Conservation (phyloP, 805 yeast species). For the Saccharomycopsis fermentans region DNA sequence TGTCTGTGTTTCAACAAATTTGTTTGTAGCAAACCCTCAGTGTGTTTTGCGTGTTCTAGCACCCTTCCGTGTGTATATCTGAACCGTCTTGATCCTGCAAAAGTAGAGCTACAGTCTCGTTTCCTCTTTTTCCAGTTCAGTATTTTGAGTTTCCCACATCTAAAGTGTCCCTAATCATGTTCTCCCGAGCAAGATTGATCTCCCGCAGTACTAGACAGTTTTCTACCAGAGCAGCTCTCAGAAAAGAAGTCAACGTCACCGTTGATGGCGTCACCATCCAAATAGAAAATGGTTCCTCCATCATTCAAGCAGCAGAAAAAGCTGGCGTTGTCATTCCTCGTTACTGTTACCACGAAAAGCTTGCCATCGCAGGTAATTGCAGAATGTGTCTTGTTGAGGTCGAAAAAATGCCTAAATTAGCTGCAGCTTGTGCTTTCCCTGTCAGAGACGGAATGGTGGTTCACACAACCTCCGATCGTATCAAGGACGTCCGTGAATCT, state of each 20-base stretch:
- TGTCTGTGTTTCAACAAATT: no score
- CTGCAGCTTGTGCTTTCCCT: conserved; percentile 88
- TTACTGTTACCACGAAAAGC: conserved; percentile 85
- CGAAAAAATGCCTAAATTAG: conserved; percentile 80
- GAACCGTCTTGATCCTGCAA: no score
- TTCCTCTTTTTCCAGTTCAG: neutral
- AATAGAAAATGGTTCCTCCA: conserved; percentile 79
- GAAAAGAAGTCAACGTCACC: conserved; percentile 47
- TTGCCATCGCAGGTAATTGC: conserved; percentile 87
- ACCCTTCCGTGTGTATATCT: no score
- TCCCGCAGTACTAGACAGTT: conserved; percentile 21
- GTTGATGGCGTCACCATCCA: conserved; percentile 63
- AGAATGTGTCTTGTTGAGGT: conserved; percentile 89
- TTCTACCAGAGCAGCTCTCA: conserved; percentile 25
- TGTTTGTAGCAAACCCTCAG: no score
- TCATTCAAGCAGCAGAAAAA: conserved; percentile 85
- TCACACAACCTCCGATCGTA: conserved; percentile 66
- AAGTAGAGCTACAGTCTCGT: no score
- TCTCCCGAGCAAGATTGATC: neutral
- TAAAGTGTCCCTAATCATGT: no score
- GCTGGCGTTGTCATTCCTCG: conserved; percentile 85
- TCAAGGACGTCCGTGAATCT: conserved; percentile 77
- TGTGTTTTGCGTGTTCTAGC: no score
- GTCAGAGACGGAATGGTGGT: conserved; percentile 87
- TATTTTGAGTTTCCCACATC: no score